Evolutionary conservation across 768 basidiomycete species (phyloP).

Genomic region (Suillus ampliporus): DNA sequence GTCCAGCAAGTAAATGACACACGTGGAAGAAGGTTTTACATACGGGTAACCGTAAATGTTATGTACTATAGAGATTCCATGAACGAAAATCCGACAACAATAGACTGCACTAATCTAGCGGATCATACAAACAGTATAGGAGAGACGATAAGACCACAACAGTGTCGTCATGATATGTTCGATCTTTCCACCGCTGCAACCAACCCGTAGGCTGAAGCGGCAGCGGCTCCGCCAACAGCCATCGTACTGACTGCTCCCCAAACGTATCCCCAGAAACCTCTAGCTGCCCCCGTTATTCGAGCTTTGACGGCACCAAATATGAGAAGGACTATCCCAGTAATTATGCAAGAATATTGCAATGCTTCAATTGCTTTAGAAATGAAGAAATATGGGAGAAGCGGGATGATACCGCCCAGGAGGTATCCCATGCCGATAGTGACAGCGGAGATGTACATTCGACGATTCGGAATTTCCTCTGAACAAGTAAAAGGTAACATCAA

Average conservation of each 20-base stretch:
- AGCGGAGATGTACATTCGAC: conserved; percentile 86
- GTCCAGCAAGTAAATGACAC: not conserved
- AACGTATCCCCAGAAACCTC: conserved; percentile 68
- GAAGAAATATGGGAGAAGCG: conserved; percentile 93
- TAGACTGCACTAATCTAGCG: not conserved
- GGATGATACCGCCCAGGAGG: conserved; percentile 91
- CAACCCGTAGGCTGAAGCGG: conserved; percentile 71
- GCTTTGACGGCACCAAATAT: conserved; percentile 93
- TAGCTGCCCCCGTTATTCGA: conserved; percentile 82
- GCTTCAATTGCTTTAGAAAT: conserved; percentile 70
- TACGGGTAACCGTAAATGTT: not conserved
- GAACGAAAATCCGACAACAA: not conserved
- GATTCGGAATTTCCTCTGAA: conserved; percentile 86
- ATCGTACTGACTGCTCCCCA: conserved; percentile 90
- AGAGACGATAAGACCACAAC: not conserved
- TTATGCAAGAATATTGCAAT: conserved; percentile 72
- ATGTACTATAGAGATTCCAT: not conserved
- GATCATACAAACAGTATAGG: not conserved
- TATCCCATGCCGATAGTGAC: conserved; percentile 96
- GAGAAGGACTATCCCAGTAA: conserved; percentile 87
- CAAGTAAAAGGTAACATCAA: not conserved
- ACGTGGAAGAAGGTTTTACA: not conserved
- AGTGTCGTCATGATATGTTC: not conserved
- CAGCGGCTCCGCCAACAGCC: conserved; percentile 89
- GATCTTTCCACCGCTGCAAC: conserved; percentile 54